Conservation (phyloP, 345 rosid genomes). For the Camelina sativa region DNA sequence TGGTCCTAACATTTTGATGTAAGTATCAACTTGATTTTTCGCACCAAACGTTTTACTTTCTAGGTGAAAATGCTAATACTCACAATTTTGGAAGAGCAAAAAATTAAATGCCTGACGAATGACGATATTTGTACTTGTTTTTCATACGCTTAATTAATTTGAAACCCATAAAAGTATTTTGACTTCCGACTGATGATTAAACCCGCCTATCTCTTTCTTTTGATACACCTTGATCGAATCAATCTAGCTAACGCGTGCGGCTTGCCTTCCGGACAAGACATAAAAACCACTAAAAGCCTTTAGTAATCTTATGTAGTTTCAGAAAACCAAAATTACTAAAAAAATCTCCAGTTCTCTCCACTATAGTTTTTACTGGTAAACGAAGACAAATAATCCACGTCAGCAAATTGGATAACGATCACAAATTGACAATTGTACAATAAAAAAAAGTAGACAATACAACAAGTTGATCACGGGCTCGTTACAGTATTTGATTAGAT, state of each 20-base stretch:
- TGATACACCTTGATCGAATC: no score
- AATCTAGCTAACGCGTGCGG: not conserved
- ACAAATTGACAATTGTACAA: not conserved
- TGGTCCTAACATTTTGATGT: constrained; percentile 3
- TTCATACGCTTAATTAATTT: not conserved
- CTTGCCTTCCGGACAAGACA: not conserved
- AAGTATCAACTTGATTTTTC: no score
- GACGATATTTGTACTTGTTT: not conserved
- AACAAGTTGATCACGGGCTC: constrained; percentile 11
- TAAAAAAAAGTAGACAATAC: not conserved
- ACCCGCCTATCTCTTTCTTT: not conserved
- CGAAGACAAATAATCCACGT: constrained; percentile 1
- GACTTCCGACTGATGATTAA: not conserved
- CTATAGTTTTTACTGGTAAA: not conserved
- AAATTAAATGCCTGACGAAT: not conserved
- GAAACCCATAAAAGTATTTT: not conserved
- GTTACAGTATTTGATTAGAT: not conserved
- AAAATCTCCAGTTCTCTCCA: not conserved
- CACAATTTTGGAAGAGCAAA: constrained; percentile 23
- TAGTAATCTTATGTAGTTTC: not conserved
- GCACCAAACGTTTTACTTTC: not conserved
- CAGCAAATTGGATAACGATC: constrained; percentile 27
- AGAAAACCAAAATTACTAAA: not conserved
- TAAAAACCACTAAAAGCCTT: not conserved
- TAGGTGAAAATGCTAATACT: constrained; percentile 8